Conservation (phyloP, 805 yeast genomes). For the Clavispora asparagi region DNA sequence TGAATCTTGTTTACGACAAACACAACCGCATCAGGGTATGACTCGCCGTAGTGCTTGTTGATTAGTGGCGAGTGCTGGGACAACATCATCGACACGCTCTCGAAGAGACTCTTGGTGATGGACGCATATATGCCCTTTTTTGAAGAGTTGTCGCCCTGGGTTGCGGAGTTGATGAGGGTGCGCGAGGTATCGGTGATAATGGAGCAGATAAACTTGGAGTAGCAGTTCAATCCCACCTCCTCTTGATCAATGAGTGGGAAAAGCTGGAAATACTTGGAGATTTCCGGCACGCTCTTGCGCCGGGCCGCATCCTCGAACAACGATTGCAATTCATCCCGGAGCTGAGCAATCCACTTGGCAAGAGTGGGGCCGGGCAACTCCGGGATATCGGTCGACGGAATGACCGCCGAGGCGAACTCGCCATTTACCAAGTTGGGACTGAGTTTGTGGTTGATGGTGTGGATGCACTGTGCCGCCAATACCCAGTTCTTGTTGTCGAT, state of each 20-base stretch:
- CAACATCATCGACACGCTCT: conserved; percentile 77
- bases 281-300: conserved; percentile 55
- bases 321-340: conserved; percentile 51
- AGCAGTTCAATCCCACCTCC: conserved; percentile 67
- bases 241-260: conserved; percentile 82
- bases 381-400: conserved; percentile 83
- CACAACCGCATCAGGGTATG: conserved; percentile 55
- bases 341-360: conserved; percentile 50
- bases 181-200: conserved; percentile 79
- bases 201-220: conserved; percentile 80
- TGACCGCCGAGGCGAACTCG: conserved; percentile 69
- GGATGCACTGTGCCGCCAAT: conserved; percentile 68
- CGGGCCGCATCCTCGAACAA: conserved; percentile 71
- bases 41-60: conserved; percentile 50
- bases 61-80: conserved; percentile 84
- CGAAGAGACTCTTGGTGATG: conserved; percentile 65
- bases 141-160: conserved; percentile 15
- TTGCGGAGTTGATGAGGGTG: conserved; percentile 45
- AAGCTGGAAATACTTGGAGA: conserved; percentile 76
- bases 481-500: conserved; percentile 67
- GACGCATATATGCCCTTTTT: conserved; percentile 53
- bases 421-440: conserved; percentile 55
- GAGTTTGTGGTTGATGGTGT: conserved; percentile 34
- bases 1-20: conserved; percentile 71
- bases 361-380: conserved; percentile 64